These are phyloP conservation scores for Bocquillonia castaneifolia DNA, from an alignment of 441 rosid genomes.

Conservation along the genomic window DNA sequence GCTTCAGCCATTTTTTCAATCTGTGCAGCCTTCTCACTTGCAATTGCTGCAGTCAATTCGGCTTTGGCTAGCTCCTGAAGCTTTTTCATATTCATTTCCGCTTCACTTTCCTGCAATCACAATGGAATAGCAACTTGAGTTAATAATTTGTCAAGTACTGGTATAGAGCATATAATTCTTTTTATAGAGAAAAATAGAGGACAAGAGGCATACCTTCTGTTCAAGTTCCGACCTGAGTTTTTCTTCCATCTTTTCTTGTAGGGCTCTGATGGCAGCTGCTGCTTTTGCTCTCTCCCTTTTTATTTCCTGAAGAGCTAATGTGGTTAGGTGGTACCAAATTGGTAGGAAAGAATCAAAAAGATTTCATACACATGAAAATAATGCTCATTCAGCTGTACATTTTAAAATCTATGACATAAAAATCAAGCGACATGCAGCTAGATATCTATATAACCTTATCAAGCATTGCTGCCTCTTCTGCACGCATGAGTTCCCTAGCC, in stretches of 20 bases:
- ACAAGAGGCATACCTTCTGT: slow-evolving; percentile 51
- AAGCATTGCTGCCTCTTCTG: slow-evolving; percentile 90
- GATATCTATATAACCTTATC: slow-evolving; percentile 60
- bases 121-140: slow-evolving; percentile 27
- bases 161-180: slow-evolving; percentile 13
- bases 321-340: slow-evolving; percentile 6
- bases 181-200: background rate
- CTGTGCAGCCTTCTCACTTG: slow-evolving; percentile 79
- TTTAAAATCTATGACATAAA: background rate
- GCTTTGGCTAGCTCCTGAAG: slow-evolving; percentile 72
- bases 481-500: slow-evolving; percentile 88
- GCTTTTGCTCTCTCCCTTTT: slow-evolving; percentile 89
- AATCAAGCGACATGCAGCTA: slow-evolving; percentile 19
- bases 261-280: slow-evolving; percentile 68
- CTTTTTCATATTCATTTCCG: slow-evolving; percentile 50
- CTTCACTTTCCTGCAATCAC: slow-evolving; percentile 66
- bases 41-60: slow-evolving; percentile 65
- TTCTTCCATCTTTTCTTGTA: slow-evolving; percentile 86
- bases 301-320: slow-evolving; percentile 60
- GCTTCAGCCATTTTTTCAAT: slow-evolving; percentile 88
- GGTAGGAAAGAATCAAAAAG: background rate
- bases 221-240: slow-evolving; percentile 70
- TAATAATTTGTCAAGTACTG: slow-evolving; percentile 14
- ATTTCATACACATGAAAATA: slow-evolving; percentile 1
- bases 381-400: background rate